These are phyloP conservation scores for Strobilomyces confusus DNA, from an alignment of 768 basidiomycete species.

Conservation along the genomic window DNA sequence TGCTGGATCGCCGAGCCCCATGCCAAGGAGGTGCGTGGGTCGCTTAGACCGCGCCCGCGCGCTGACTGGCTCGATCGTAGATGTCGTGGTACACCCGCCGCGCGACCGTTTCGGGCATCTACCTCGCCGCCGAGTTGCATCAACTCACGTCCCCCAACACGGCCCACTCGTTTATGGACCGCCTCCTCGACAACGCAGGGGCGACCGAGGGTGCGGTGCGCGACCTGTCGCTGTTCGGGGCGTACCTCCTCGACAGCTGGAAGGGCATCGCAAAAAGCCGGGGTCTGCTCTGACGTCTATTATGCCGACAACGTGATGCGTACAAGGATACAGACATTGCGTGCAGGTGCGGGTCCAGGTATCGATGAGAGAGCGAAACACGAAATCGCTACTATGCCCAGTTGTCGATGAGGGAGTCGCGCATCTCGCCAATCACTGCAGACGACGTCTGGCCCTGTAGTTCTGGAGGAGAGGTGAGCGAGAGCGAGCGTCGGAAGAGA, in stretches of 20 bases:
- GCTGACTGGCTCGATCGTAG: conserved; percentile 33
- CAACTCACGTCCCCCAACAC: conserved; percentile 76
- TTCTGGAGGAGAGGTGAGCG: conserved; percentile 42
- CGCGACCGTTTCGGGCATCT: conserved; percentile 61
- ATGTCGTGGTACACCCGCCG: conserved; percentile 70
- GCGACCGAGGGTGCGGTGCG: conserved; percentile 43
- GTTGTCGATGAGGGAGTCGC: conserved; percentile 86
- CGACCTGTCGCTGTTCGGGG: conserved; percentile 53
- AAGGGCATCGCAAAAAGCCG: conserved; percentile 66
- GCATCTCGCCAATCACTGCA: conserved; percentile 88
- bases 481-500: neutral
- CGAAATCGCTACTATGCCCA: conserved; percentile 51
- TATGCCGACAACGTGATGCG: conserved; percentile 14
- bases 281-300: conserved; percentile 40
- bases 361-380: neutral
- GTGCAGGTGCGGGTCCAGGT: conserved; percentile 7
- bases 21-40: conserved; percentile 50
- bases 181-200: conserved; percentile 51
- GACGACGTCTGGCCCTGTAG: conserved; percentile 80
- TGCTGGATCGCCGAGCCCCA: conserved; percentile 55
- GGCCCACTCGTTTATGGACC: conserved; percentile 60
- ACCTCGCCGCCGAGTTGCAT: conserved; percentile 77
- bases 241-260: conserved; percentile 68
- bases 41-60: neutral
- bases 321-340: conserved; percentile 19